phyloP scores from a whole-genome alignment of 148 eudicot species.

The Silene latifolia region DNA sequence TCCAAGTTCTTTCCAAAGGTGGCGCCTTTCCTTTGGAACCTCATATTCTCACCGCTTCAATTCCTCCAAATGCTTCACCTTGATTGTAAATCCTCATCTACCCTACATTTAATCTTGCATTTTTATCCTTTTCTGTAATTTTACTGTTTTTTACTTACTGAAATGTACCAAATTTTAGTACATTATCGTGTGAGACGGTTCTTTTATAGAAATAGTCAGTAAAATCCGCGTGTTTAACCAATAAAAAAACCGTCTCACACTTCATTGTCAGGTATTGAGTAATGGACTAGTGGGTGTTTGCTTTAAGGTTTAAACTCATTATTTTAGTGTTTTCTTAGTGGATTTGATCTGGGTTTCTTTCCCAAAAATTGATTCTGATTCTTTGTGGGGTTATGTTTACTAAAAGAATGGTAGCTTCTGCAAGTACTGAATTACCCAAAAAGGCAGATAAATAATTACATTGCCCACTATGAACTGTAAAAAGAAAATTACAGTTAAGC shows the following conservation, averaged over 20 bases:
- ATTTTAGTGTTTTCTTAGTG: neutral
- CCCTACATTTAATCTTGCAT: neutral
- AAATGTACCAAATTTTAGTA: too few species aligned
- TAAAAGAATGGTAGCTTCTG: slow-evolving; percentile 24
- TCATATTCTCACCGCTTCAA: neutral
- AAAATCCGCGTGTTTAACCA: too few species aligned
- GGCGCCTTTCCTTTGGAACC: neutral
- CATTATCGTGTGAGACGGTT: too few species aligned
- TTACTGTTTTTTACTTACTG: neutral
- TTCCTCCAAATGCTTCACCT: neutral
- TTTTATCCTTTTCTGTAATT: neutral
- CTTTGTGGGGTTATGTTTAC: slow-evolving; percentile 15
- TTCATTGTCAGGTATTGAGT: too few species aligned
- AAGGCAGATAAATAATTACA: slow-evolving; percentile 4
- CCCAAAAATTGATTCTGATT: slow-evolving; percentile 11
- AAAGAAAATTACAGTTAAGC: neutral
- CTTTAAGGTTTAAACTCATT: neutral
- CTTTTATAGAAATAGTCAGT: too few species aligned
- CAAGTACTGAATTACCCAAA: slow-evolving; percentile 23
- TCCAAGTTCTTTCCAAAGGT: slow-evolving; percentile 4
- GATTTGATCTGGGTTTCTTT: slow-evolving; percentile 25
- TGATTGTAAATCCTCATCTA: neutral
- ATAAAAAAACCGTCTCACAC: too few species aligned
- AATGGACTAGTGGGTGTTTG: too few species aligned
- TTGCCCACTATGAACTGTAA: slow-evolving; percentile 17